Base-by-base conservation (phyloP, 2,329 filamentous ascomycete species). In the Exophiala sp. region DNA sequence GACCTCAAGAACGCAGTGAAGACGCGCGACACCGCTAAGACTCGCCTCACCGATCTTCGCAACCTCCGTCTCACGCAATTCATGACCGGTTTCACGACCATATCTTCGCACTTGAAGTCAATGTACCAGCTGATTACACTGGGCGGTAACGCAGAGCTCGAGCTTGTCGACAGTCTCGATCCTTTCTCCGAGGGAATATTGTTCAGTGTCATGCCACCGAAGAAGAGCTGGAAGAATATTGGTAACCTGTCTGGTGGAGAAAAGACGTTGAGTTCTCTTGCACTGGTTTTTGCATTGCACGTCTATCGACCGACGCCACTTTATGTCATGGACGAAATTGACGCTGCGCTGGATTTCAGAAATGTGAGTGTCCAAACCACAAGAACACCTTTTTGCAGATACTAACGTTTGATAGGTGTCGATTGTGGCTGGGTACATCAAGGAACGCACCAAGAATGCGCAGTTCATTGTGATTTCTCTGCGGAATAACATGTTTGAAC, bases 111-210 rank as follows among this genome's bases (percentile, higher is more conserved):
- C 1, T 79, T 99, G 42, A 99, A 99, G 77, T 94, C 99, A 68
- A 99, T 99, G 94, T 99, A 99, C 75, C 94, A 99, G 70, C 96
- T 99, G 91, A 99, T 99, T 70, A 99, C 94, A 18, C 97, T 99
- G 91, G 94, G 94, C 58, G 94, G 94, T 52, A 99, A 99, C 65
- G 94, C 94, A 0, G 94, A 99, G 74, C 82, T 99, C 10, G 95
- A 99, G 71, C 84, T 99, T 20, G 94, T 99, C 38, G 94, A 99
- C 75, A 92, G 87, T 14, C 78, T 99, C 2, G 95, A 99, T 69
- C 94, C 94, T 0, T 99, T 99, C 77, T 91, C 88, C 5, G 94
- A 99, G 72, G 94, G 94, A 21, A 97, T 99, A 59, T 71, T 96
- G 44, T 99, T 99, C 77, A 92, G 87, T 52, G 95, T 99, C 62